Evolutionary conservation across 1,284 basidiomycete genomes (phyloP).

Genomic region (Peniophora sp.): DNA sequence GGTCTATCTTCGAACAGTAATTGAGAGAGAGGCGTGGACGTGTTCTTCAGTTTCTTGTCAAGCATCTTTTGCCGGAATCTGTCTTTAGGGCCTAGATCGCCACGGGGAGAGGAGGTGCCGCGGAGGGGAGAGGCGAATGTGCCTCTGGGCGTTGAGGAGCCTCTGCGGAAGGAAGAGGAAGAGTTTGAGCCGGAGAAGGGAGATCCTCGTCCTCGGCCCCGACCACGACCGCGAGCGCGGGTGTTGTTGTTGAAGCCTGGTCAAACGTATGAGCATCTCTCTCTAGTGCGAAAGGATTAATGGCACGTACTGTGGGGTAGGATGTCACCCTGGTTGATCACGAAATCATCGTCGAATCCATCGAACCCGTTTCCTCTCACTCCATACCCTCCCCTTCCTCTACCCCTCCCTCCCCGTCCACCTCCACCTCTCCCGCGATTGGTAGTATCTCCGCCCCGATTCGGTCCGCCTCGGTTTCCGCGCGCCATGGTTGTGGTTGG

Average conservation of each 20-base stretch:
- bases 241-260: neutral
- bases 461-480: too few relatives aligned
- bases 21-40: conserved; percentile 42
- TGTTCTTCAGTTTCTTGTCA: conserved; percentile 16
- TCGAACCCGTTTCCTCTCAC: conserved; percentile 2
- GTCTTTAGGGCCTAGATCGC: conserved; percentile 4
- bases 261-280: neutral
- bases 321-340: neutral
- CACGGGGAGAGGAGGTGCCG: conserved; percentile 7
- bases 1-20: conserved; percentile 52
- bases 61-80: conserved; percentile 10
- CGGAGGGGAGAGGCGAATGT: neutral
- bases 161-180: too few relatives aligned
- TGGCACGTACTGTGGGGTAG: neutral
- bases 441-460: too few relatives aligned
- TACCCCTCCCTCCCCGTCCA: conserved; percentile 6
- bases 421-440: neutral
- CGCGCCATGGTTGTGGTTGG: too few relatives aligned
- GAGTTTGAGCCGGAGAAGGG: too few relatives aligned
- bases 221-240: neutral
- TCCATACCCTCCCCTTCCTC: conserved; percentile 1
- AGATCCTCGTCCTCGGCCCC: neutral
- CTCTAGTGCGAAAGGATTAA: neutral
- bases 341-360: neutral
- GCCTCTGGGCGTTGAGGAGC: too few relatives aligned